Conservation (phyloP, 2,329 filamentous ascomycete species). For the Diaporthe velutina region DNA sequence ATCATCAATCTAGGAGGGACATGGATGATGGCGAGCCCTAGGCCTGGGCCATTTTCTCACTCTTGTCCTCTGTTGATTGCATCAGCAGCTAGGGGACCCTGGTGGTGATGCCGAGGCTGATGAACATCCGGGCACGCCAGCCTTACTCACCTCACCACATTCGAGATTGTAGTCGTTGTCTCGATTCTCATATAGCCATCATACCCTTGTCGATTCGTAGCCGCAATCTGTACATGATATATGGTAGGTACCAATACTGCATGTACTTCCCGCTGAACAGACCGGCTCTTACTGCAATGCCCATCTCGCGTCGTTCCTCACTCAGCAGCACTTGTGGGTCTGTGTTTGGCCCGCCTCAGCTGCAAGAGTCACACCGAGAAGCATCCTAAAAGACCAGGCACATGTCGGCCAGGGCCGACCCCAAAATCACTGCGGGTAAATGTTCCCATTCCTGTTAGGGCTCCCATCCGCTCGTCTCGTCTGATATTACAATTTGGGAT, state of each 20-base stretch:
- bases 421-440: not conserved
- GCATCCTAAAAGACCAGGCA: not conserved
- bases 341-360: not conserved
- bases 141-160: not conserved
- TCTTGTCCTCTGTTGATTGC: not conserved
- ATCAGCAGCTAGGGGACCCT: conserved; percentile 7
- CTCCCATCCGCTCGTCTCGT: not conserved
- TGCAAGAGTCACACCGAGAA: conserved; percentile 20
- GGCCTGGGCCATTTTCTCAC: not conserved
- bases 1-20: not conserved
- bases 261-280: not conserved
- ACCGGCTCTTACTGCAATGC: not conserved
- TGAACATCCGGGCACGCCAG: not conserved
- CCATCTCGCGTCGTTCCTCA: not conserved
- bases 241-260: not conserved
- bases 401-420: not conserved
- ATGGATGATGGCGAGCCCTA: conserved; percentile 8
- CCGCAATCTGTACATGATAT: not conserved
- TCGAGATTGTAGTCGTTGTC: not conserved
- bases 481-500: not conserved
- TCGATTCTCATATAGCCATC: not conserved
- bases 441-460: not conserved
- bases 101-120: not conserved
- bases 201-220: not conserved
- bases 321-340: conserved; percentile 2